phyloP scores from a whole-genome alignment of 1,284 basidiomycete genomes.

The Trichosporon sp. region DNA sequence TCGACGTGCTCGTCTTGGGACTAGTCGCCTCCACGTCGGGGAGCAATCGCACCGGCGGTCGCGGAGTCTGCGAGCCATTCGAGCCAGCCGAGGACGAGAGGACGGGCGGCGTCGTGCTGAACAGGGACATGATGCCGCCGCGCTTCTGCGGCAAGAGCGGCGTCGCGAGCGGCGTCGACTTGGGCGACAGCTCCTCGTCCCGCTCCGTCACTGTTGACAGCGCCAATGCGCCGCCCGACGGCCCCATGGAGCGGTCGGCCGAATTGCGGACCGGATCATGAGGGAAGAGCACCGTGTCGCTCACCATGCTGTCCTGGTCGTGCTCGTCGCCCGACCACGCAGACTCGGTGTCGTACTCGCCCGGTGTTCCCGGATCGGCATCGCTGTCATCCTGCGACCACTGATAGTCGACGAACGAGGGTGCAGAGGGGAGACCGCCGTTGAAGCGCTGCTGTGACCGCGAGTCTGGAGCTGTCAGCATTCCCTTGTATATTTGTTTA shows the following conservation, averaged over 20 bases:
- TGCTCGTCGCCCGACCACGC: constrained; percentile 21
- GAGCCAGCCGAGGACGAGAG: constrained; percentile 7
- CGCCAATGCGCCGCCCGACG: constrained; percentile 1
- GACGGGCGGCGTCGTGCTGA: constrained; percentile 13
- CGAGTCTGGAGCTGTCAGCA: constrained; percentile 35
- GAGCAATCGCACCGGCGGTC: background rate
- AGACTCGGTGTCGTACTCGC: constrained; percentile 13
- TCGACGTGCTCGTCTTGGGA: background rate
- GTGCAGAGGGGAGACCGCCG: constrained; percentile 35
- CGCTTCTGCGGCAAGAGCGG: constrained; percentile 9
- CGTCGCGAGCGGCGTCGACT: constrained; percentile 3
- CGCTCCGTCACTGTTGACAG: constrained; percentile 12
- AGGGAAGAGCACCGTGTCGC: constrained; percentile 21
- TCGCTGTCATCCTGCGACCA: constrained; percentile 11
- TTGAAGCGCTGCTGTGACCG: constrained; percentile 45
- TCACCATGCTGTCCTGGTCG: constrained; percentile 22
- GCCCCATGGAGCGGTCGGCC: background rate
- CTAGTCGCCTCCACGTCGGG: constrained; percentile 8
- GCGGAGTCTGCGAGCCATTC: constrained; percentile 14
- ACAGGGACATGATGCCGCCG: constrained; percentile 15
- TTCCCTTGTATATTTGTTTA: background rate
- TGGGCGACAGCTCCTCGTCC: background rate
- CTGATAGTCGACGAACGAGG: constrained; percentile 41
- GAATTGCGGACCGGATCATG: constrained; percentile 7
- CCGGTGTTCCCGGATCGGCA: background rate